These are phyloP conservation scores for Allium sativum DNA, from an alignment of 106 monocot species.

Conservation along the genomic window DNA sequence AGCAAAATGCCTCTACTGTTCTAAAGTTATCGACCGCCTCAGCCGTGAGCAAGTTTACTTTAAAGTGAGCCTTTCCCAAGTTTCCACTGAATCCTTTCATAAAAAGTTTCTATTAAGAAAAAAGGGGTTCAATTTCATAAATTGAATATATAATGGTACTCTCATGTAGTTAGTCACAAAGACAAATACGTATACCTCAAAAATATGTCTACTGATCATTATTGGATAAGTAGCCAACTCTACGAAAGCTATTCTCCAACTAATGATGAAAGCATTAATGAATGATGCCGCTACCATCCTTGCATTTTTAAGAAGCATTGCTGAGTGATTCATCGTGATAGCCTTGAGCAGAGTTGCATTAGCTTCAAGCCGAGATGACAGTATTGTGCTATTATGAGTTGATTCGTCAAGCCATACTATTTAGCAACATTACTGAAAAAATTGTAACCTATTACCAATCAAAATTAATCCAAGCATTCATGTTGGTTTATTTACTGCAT, in stretches of 20 bases:
- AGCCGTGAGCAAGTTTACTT: conserved; percentile 93
- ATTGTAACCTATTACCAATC: neutral
- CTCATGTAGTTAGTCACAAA: no score
- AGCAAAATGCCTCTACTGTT: conserved; percentile 89
- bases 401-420: conserved; percentile 82
- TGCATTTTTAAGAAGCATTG: conserved; percentile 77
- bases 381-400: conserved; percentile 53
- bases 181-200: conserved; percentile 38
- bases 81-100: conserved; percentile 89
- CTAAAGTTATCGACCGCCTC: conserved; percentile 94
- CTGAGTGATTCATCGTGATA: conserved; percentile 75
- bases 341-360: conserved; percentile 75
- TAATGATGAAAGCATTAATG: conserved; percentile 80
- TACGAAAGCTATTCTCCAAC: conserved; percentile 87
- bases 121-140: neutral
- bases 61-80: conserved; percentile 66
- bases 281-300: conserved; percentile 88
- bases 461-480: neutral
- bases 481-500: no score
- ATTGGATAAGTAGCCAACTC: conserved; percentile 79
- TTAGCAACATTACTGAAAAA: conserved; percentile 49
- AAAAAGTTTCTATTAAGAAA: conserved; percentile 57
- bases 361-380: conserved; percentile 76
- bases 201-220: conserved; percentile 86
- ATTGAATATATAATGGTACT: no score